A percentile compares a stretch with the other conserved stretches of the same genome.
Evolutionary conservation across 2,329 filamentous ascomycete genomes (phyloP).

Genomic region (Hymenoscyphus linearis): DNA sequence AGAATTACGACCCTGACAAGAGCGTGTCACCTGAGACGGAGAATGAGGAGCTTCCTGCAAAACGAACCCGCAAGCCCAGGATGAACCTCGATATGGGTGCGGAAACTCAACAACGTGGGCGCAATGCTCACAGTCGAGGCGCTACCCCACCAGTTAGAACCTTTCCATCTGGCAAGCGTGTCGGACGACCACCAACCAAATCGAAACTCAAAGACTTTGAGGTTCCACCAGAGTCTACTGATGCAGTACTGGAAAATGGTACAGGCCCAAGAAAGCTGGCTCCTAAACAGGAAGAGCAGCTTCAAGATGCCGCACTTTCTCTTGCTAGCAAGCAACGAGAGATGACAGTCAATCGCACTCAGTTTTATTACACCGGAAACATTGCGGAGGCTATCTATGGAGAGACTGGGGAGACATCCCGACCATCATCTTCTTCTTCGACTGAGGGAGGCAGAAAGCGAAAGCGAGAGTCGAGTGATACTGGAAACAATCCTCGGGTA

Average conservation of each 20-base stretch:
- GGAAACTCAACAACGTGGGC: constrained; percentile 12
- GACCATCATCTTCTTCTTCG: constrained; percentile 8
- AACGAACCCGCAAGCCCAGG: constrained; percentile 24
- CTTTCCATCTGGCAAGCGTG: constrained; percentile 30
- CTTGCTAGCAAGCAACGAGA: constrained; percentile 19
- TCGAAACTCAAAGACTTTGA: constrained; percentile 26
- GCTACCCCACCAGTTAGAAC: constrained; percentile 20
- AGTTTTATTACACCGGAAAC: neutral
- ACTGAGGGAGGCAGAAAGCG: neutral
- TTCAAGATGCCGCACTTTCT: constrained; percentile 24
- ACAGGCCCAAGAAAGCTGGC: constrained; percentile 17
- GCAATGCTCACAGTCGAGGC: constrained; percentile 16
- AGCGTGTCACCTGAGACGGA: constrained; percentile 24
- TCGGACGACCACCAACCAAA: constrained; percentile 31
- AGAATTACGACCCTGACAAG: constrained; percentile 21
- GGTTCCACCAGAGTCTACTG: constrained; percentile 17
- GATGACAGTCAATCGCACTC: constrained; percentile 1
- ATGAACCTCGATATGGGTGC: constrained; percentile 18
- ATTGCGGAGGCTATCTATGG: constrained; percentile 5
- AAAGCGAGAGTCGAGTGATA: constrained; percentile 8
- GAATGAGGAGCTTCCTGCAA: constrained; percentile 24
- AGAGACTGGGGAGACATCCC: constrained; percentile 6
- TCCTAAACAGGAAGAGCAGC: constrained; percentile 21
- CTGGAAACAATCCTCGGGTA: constrained; percentile 4
- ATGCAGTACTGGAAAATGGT: constrained; percentile 10